phyloP scores from a whole-genome alignment of 345 rosid species.

The Syzygium oleosum region DNA sequence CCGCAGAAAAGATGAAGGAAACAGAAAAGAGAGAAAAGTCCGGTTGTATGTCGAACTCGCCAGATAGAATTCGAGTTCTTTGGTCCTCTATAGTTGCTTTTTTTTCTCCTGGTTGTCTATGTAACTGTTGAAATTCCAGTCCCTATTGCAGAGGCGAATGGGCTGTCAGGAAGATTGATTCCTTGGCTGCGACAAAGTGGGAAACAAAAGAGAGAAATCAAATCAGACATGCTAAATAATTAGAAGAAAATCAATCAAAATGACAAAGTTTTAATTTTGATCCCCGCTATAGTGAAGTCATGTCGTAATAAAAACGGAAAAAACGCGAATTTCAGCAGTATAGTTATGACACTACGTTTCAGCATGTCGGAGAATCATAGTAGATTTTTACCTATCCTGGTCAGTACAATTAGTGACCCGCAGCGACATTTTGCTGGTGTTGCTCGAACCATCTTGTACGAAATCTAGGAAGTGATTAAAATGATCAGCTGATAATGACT shows the following conservation, averaged over 20 bases:
- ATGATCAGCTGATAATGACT: constrained; percentile 32
- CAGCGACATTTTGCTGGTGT: constrained; percentile 34
- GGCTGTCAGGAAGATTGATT: constrained; percentile 81
- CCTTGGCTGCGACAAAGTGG: constrained; percentile 33
- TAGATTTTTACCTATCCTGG: constrained; percentile 44
- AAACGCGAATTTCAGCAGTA: background rate
- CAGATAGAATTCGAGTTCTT: background rate
- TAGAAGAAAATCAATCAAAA: background rate
- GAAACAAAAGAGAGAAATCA: background rate
- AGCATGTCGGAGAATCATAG: background rate
- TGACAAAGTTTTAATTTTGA: background rate
- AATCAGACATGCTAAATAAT: background rate
- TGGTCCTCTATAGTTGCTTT: constrained; percentile 20
- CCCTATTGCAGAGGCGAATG: constrained; percentile 49
- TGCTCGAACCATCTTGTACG: constrained; percentile 40
- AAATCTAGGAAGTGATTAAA: constrained; percentile 49
- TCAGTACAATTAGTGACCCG: constrained; percentile 37
- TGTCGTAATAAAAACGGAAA: background rate
- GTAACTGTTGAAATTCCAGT: constrained; percentile 61
- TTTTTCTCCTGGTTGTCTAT: constrained; percentile 29
- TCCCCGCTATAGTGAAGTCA: background rate
- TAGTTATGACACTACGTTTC: background rate
- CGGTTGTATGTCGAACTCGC: background rate
- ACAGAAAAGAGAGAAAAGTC: background rate
- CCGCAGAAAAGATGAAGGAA: background rate